Percentiles rank a stretch among this genome's conserved stretches.
Evolutionary conservation across 2,329 filamentous ascomycete species (phyloP).

Genomic region (Ilyonectria mors-panacis): DNA sequence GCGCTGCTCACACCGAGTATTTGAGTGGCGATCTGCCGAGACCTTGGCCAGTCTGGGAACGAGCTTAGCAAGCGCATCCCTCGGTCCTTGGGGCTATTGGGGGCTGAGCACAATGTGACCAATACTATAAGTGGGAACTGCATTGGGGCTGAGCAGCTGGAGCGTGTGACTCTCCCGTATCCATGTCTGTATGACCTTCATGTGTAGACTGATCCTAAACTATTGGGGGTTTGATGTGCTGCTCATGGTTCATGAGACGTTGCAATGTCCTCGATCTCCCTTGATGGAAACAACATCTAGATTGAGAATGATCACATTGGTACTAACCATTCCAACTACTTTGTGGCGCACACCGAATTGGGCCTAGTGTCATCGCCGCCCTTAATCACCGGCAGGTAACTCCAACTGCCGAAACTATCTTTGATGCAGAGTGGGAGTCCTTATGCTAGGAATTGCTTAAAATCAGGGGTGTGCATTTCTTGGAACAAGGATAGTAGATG

Average conservation of each 20-base stretch:
- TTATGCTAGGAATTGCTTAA: not conserved
- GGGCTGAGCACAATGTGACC: not conserved
- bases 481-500: no score
- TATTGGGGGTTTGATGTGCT: no score
- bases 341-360: not conserved
- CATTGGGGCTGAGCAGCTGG: not conserved
- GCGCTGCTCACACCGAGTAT: conserved; percentile 29
- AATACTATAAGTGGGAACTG: not conserved
- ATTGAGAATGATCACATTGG: not conserved
- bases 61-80: not conserved
- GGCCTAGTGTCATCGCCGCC: not conserved
- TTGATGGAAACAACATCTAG: not conserved
- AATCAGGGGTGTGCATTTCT: no score
- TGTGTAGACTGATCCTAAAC: not conserved
- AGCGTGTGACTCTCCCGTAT: not conserved
- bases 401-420: not conserved
- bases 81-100: not conserved
- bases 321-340: not conserved
- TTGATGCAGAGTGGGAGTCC: not conserved
- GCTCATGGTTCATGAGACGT: not conserved
- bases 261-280: not conserved
- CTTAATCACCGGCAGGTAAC: not conserved
- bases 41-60: conserved; percentile 19
- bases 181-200: not conserved
- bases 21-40: conserved; percentile 21